phyloP scores from a whole-genome alignment of 2,329 filamentous ascomycete species.

The Trichoderma gracile region DNA sequence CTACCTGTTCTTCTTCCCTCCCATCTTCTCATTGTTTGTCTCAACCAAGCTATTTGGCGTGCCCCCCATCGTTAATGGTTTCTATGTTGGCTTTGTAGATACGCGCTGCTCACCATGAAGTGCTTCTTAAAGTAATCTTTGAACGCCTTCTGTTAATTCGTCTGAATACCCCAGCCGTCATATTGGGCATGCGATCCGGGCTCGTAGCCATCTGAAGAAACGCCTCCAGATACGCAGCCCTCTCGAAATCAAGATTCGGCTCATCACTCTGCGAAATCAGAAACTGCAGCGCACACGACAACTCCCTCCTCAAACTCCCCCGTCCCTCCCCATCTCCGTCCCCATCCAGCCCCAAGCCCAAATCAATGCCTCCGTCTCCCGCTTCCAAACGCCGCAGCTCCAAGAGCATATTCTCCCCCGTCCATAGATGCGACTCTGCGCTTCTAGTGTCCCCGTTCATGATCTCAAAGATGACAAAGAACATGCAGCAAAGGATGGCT shows the following conservation, averaged over 20 bases:
- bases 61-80: too few relatives aligned
- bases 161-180: not conserved
- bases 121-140: not conserved
- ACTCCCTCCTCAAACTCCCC: constrained; percentile 27
- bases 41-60: too few relatives aligned
- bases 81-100: too few relatives aligned
- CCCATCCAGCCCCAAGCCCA: too few relatives aligned
- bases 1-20: too few relatives aligned
- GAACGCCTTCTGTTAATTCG: not conserved
- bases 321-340: not conserved
- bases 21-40: too few relatives aligned
- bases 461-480: constrained; percentile 43
- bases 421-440: constrained; percentile 41
- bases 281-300: constrained; percentile 30
- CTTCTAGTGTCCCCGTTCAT: constrained; percentile 41
- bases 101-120: not conserved
- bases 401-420: constrained; percentile 41
- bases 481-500: constrained; percentile 40
- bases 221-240: constrained; percentile 14
- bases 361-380: not conserved
- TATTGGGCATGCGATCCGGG: constrained; percentile 10
- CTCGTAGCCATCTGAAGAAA: constrained; percentile 18
- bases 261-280: constrained; percentile 29
- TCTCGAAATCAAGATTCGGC: constrained; percentile 12
- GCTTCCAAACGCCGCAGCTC: constrained; percentile 33